Evolutionary conservation across 2,329 filamentous ascomycete species (phyloP), one percentile per base, ranked within the genome.

Genomic region (Aspergillus flavus): DNA sequence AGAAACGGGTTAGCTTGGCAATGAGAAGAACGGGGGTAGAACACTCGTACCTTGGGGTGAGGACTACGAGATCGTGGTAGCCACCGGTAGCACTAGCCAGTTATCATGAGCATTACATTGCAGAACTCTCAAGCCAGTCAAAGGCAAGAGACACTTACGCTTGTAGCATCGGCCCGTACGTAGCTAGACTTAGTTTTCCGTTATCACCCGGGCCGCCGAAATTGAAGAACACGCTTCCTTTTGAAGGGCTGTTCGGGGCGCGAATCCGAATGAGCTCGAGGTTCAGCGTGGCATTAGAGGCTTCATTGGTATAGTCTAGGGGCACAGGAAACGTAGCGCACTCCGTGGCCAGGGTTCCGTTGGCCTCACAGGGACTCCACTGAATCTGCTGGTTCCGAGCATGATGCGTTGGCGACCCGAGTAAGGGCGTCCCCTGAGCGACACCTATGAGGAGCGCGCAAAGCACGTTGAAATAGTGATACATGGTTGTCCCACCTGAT

Each of bases 321-420:
- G 77, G 77, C 0, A 79, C 76, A 1, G 65, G 41, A 3, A 79
- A 61, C 21, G 59, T 75, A 2, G 70, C 75, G 61, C 77, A 79
- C 21, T 71, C 65, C 21, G 67, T 53, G 16, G 28, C 16, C n/a
- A n/a, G 7, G 9, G 28, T 34, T 53, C 30, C 28, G n/a, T 53
- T 53, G 50, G 14, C 2, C 14, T 36, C 34, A 36, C 34, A 36
- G 34, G 14, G 34, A 16, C 14, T 36, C 34, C 34, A 36, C 14
- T 36, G 34, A 1, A 36, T 36, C 14, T 16, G 34, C 34, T 36
- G 34, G 34, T 7, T 36, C 5, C 34, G 34, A 36, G 34, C 5
- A 36, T 36, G 34, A 28, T 28, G 45, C 26, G 45, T 48, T 9
- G 12, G 21, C 23, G 21, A 16, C 21, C 23, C 14, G 28, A 6